Conservation (phyloP, 371 early-diverging fungal species). For the Mucor saturninus region DNA sequence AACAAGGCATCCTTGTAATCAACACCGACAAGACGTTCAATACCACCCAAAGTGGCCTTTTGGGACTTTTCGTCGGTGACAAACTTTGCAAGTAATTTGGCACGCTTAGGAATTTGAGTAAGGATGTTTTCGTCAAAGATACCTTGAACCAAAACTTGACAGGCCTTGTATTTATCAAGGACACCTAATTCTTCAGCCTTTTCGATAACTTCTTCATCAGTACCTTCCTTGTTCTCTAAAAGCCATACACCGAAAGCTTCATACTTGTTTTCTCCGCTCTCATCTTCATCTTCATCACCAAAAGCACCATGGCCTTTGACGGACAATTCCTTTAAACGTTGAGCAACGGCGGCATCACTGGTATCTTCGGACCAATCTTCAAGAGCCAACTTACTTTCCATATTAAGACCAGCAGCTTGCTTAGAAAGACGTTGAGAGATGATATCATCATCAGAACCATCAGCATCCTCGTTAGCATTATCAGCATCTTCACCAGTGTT, state of each 20-base stretch:
- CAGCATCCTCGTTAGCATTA: slow-evolving; percentile 50
- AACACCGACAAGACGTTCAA: slow-evolving; percentile 86
- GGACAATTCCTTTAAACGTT: slow-evolving; percentile 74
- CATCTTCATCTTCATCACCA: slow-evolving; percentile 69
- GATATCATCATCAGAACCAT: slow-evolving; percentile 70
- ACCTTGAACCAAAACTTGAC: slow-evolving; percentile 76
- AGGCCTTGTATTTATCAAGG: slow-evolving; percentile 74
- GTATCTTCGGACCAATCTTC: slow-evolving; percentile 90
- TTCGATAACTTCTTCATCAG: slow-evolving; percentile 74
- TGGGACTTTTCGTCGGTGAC: slow-evolving; percentile 83
- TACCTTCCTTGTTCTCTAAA: slow-evolving; percentile 48
- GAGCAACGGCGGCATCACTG: slow-evolving; percentile 78
- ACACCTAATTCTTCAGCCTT: slow-evolving; percentile 83
- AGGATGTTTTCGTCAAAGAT: slow-evolving; percentile 72
- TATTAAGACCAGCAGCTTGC: slow-evolving; percentile 68
- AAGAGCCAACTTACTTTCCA: slow-evolving; percentile 69
- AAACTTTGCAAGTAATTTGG: slow-evolving; percentile 70
- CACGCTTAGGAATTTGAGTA: slow-evolving; percentile 67
- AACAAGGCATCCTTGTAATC: slow-evolving; percentile 68
- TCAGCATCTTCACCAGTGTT: slow-evolving; percentile 51
- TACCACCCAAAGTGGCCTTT: slow-evolving; percentile 88
- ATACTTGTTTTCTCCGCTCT: slow-evolving; percentile 70
- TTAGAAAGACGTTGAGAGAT: slow-evolving; percentile 74
- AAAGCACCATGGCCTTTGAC: slow-evolving; percentile 56
- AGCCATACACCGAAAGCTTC: slow-evolving; percentile 74